Percentiles rank a stretch among this genome's conserved stretches.
Evolutionary conservation across 768 basidiomycete species (phyloP).

Genomic region (Pleurotus salmoneostramineus): DNA sequence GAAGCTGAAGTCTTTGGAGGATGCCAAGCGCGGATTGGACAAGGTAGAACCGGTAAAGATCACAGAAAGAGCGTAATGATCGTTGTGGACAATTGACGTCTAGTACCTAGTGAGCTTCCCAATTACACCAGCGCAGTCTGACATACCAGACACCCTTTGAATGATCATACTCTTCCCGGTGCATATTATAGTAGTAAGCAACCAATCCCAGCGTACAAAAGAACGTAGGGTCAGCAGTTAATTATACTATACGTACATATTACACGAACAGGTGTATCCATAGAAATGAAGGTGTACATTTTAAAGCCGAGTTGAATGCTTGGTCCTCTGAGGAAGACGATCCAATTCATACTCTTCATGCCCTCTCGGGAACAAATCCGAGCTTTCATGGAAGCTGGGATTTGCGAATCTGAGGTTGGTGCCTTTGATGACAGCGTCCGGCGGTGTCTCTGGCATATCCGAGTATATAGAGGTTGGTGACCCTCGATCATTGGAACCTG

Average conservation of each 20-base stretch:
- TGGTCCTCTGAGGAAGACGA: neutral
- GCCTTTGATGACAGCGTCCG: neutral
- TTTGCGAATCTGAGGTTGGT: neutral
- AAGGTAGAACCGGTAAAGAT: neutral
- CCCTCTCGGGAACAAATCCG: neutral
- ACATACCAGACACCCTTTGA: too few species aligned
- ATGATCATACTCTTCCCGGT: too few species aligned
- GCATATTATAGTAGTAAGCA: too few species aligned
- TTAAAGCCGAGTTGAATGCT: neutral
- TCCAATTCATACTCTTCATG: neutral
- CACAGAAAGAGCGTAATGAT: too few species aligned
- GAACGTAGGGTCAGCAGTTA: too few species aligned
- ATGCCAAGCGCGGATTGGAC: slow-evolving; percentile 26
- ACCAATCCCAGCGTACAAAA: too few species aligned
- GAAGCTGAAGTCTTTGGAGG: slow-evolving; percentile 25
- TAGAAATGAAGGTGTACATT: neutral
- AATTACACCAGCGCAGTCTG: too few species aligned
- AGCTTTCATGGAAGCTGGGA: neutral
- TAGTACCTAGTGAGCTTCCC: too few species aligned
- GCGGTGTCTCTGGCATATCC: neutral
- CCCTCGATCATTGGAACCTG: neutral
- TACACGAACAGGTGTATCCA: neutral
- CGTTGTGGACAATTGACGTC: too few species aligned
- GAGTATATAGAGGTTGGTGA: neutral
- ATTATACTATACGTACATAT: too few species aligned